Evolutionary conservation across 1,139 yeast species (phyloP).

Genomic region (Pichia cactophila): DNA sequence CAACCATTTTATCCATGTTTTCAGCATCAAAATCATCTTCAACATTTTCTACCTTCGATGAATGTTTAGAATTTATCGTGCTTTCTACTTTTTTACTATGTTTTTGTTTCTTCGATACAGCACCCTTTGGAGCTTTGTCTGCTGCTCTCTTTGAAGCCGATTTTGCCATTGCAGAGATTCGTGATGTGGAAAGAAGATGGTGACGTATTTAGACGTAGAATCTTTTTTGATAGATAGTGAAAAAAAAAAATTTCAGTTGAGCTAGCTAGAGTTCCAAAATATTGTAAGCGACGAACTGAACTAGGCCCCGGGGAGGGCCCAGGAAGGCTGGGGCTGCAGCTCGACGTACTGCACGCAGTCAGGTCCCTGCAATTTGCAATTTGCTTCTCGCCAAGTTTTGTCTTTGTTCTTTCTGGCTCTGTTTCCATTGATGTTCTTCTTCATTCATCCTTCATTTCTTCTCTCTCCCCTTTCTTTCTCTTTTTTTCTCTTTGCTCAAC

Average conservation of each 20-base stretch:
- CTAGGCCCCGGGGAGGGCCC: too few relatives aligned
- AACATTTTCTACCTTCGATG: background rate
- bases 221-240: background rate
- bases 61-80: background rate
- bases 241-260: background rate
- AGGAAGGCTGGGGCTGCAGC: too few relatives aligned
- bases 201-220: background rate
- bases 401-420: too few relatives aligned
- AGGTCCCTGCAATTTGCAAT: too few relatives aligned
- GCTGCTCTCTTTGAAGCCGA: constrained; percentile 4
- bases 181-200: background rate
- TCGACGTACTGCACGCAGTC: too few relatives aligned
- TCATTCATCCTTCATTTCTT: too few relatives aligned
- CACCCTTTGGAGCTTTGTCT: background rate
- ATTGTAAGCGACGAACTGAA: too few relatives aligned
- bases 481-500: background rate
- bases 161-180: background rate
- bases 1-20: constrained; percentile 39
- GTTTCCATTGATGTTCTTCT: too few relatives aligned
- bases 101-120: constrained; percentile 8
- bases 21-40: constrained; percentile 25
- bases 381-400: too few relatives aligned
- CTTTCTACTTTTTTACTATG: background rate
- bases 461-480: background rate
- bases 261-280: too few relatives aligned